phyloP scores from a whole-genome alignment of 1,284 basidiomycete species.

The Boletus semigastroideus region DNA sequence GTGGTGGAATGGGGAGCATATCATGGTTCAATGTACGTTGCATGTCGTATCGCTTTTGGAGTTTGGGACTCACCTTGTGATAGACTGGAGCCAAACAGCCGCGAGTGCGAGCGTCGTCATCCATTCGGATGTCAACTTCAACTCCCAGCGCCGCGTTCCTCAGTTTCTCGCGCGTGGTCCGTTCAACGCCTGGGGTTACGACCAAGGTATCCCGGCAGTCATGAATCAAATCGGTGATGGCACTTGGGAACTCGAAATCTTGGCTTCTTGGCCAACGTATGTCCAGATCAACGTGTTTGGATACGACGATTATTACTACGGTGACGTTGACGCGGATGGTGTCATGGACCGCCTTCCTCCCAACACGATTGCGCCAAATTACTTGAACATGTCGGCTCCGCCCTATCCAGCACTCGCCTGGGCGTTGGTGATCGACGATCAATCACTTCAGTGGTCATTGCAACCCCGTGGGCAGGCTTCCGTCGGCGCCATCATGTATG shows the following conservation, averaged over 20 bases:
- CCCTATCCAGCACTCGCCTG: slow-evolving; percentile 81
- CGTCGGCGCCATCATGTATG: slow-evolving; percentile 83
- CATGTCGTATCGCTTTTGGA: not conserved
- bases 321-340: slow-evolving; percentile 84
- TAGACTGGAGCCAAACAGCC: slow-evolving; percentile 74
- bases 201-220: slow-evolving; percentile 69
- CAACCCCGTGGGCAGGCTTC: slow-evolving; percentile 78
- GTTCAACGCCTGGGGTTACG: slow-evolving; percentile 90
- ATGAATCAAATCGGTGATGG: slow-evolving; percentile 65
- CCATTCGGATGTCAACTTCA: slow-evolving; percentile 74
- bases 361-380: slow-evolving; percentile 82
- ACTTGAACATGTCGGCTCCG: slow-evolving; percentile 85
- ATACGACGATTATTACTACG: slow-evolving; percentile 88
- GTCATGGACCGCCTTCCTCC: slow-evolving; percentile 87
- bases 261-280: slow-evolving; percentile 85
- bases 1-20: slow-evolving; percentile 83
- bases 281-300: slow-evolving; percentile 87
- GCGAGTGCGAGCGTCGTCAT: slow-evolving; percentile 65
- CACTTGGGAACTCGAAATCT: slow-evolving; percentile 79
- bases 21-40: slow-evolving; percentile 81
- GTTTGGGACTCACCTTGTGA: not conserved
- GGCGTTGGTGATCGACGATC: slow-evolving; percentile 78
- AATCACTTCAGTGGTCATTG: slow-evolving; percentile 73
- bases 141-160: slow-evolving; percentile 70
- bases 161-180: slow-evolving; percentile 83